phyloP scores from a whole-genome alignment of 306 rosid species.

The Hippophae gyantsensis region DNA sequence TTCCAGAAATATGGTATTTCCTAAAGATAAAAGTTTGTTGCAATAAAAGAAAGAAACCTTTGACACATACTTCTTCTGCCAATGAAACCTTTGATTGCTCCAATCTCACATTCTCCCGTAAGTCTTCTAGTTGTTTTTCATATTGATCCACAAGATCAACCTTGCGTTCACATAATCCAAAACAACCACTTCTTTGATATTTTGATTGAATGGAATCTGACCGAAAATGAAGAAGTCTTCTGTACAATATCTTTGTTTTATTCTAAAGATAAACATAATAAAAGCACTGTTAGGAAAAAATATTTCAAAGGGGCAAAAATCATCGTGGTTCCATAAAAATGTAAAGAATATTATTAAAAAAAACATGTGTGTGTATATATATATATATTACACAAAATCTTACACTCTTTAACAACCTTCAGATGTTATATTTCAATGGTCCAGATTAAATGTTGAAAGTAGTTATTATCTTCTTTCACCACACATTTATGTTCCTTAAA shows the following conservation, averaged over 20 bases:
- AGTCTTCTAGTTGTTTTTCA: conserved; percentile 56
- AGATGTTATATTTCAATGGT: no score
- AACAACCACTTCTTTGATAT: conserved; percentile 25
- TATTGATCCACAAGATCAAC: conserved; percentile 44
- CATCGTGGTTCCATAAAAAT: no score
- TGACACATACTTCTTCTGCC: conserved; percentile 66
- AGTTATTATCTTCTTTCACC: no score
- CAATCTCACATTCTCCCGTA: conserved; percentile 63
- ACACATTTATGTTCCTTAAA: no score
- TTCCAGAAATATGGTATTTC: no score
- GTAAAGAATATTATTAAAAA: no score
- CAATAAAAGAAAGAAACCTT: conserved; percentile 13
- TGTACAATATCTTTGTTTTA: conserved; percentile 43
- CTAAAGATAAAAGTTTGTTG: background rate
- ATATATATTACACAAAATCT: no score
- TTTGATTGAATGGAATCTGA: conserved; percentile 34
- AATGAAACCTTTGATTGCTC: conserved; percentile 57
- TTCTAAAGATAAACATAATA: conserved; percentile 31
- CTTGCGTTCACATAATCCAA: conserved; percentile 50
- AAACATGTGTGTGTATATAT: no score
- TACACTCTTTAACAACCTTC: no score
- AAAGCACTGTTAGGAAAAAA: conserved; percentile 11
- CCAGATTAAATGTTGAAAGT: no score
- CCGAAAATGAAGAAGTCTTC: conserved; percentile 35
- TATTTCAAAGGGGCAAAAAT: no score